Evolutionary conservation across 2,329 filamentous ascomycete species (phyloP).

Genomic region (Diaporthe velutina): DNA sequence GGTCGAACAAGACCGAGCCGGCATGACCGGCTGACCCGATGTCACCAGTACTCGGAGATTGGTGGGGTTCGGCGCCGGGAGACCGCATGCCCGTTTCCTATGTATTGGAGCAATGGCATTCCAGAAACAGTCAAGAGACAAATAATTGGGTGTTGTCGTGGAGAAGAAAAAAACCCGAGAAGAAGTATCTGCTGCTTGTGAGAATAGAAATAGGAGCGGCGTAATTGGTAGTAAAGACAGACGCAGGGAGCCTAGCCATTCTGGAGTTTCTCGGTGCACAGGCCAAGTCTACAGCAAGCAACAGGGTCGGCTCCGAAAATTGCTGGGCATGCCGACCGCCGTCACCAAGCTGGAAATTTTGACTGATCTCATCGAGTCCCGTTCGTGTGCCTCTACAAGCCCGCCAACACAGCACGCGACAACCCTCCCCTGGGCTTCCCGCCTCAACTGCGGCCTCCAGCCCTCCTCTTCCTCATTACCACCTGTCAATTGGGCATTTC

Average conservation of each 20-base stretch:
- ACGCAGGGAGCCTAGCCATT: not conserved
- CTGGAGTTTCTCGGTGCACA: not conserved
- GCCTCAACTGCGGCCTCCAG: slow-evolving; percentile 29
- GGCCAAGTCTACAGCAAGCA: slow-evolving; percentile 22
- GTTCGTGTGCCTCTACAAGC: slow-evolving; percentile 1
- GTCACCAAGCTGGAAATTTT: slow-evolving; percentile 34
- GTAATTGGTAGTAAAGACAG: not conserved
- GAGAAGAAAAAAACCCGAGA: not conserved
- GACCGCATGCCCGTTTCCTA: not conserved
- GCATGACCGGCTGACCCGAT: slow-evolving; percentile 8
- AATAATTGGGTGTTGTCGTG: too few relatives aligned
- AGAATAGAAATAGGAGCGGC: not conserved
- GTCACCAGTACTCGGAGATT: not conserved
- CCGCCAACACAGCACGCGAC: slow-evolving; percentile 33
- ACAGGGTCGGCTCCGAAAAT: slow-evolving; percentile 41
- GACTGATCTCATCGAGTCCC: slow-evolving; percentile 20
- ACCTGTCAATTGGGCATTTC: slow-evolving; percentile 11
- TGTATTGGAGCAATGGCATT: not conserved
- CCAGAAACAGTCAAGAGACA: not conserved
- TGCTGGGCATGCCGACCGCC: slow-evolving; percentile 29
- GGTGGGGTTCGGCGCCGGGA: slow-evolving; percentile 12
- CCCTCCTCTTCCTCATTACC: not conserved
- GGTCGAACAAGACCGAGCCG: not conserved
- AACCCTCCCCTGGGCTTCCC: slow-evolving; percentile 29
- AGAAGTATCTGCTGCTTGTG: not conserved